Evolutionary conservation across 768 basidiomycete genomes (phyloP), one percentile per base, ranked within the genome.

Genomic region (Termitomyces sp.): DNA sequence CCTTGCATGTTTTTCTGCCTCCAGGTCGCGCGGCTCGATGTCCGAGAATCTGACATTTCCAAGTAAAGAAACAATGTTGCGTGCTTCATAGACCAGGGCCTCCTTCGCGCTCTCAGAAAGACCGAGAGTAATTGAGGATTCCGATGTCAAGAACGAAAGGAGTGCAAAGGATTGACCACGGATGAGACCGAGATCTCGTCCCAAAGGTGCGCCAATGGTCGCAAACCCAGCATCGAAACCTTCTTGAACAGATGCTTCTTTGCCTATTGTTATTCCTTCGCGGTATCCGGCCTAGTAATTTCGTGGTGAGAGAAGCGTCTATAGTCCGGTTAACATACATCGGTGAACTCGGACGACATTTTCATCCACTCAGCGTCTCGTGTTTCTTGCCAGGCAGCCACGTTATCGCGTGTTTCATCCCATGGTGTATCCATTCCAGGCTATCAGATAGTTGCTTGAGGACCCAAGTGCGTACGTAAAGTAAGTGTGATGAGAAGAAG

Each of bases 191-290:
- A 98, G 70, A 61, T 90, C 81, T 28, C 87, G 83, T 0, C 95
- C 93, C 16, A 89, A 71, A 0, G 91, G 89, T 2, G 80, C 85
- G 1, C 94, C 92, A 10, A 84, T 75, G 14, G 74, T 70, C 0
- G 86, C 85, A 67, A 93, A 98, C 1, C 92, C 94, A 3, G 79
- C 75, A 71, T 99, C 93, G 67, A 99, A 98, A 0, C 96, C 96
- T 62, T 86, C 77, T 67, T 99, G 96, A 2, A 98, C 79, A 2
- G 86, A 87, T 0, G 82, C 78, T 69, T 95, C 89, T 70, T 98
- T 98, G 3, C 96, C 96, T 4, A 88, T 86, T 0, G 87, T 90
- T 66, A 98, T 96, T 6, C 96, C 96, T 74, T 98, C 95, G n/a
- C 96, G 85, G 68, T 98, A 98, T 2, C 96, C 96, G 18, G 85